Evolutionary conservation across 768 basidiomycete genomes (phyloP).

Genomic region (Kwoniella mangroviensis): DNA sequence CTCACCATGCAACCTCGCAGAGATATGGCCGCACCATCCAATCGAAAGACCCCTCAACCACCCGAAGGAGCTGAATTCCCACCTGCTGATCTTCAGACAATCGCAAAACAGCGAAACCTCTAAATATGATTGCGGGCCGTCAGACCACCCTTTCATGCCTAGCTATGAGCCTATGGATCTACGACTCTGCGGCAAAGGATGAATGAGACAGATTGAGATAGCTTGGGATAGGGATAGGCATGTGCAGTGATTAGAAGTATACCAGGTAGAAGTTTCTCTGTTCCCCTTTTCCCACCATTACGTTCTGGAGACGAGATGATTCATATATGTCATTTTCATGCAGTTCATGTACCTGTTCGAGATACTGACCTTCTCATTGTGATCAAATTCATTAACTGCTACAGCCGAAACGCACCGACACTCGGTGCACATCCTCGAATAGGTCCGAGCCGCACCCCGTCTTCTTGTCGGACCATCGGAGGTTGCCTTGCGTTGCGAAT

Average conservation of each 20-base stretch:
- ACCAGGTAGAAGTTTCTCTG: neutral
- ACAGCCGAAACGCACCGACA: neutral
- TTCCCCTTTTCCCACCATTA: neutral
- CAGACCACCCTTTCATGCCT: no score
- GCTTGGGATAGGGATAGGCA: no score
- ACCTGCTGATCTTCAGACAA: slow-evolving; percentile 42
- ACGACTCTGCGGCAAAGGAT: no score
- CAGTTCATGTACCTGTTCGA: neutral
- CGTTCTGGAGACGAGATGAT: neutral
- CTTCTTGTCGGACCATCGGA: neutral
- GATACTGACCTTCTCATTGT: neutral
- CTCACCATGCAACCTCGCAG: slow-evolving; percentile 59
- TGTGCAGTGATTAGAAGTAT: neutral
- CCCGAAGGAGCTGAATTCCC: slow-evolving; percentile 70
- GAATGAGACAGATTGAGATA: no score
- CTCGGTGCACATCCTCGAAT: neutral
- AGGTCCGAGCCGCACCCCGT: neutral
- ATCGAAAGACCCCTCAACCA: slow-evolving; percentile 93
- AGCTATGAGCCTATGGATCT: no score
- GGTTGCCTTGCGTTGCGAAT: no score
- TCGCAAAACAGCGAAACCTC: slow-evolving; percentile 47
- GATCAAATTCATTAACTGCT: neutral
- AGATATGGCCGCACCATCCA: slow-evolving; percentile 91
- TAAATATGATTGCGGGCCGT: slow-evolving; percentile 6
- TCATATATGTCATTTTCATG: neutral